A percentile compares a stretch with the other conserved stretches of the same genome.
Conservation (phyloP, 2,329 filamentous ascomycete species). For the Monilinia fructicola region DNA sequence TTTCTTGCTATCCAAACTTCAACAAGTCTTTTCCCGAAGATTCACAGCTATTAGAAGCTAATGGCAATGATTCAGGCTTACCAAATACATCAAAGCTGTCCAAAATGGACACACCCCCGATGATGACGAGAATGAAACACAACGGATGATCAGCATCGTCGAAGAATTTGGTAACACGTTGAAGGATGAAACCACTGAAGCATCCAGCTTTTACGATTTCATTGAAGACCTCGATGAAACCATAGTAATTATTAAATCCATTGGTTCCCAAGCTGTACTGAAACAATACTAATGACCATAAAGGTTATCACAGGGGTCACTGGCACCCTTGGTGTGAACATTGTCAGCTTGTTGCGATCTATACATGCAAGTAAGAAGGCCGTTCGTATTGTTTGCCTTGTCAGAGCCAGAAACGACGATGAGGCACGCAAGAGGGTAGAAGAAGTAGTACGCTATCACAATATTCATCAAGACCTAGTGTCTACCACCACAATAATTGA, state of each 20-base stretch:
- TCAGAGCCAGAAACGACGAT: conserved; percentile 48
- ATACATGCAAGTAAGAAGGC: conserved; percentile 43
- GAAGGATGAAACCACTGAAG: neutral
- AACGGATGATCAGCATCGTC: neutral
- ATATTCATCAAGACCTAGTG: neutral
- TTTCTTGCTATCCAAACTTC: neutral
- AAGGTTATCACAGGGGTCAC: conserved; percentile 51
- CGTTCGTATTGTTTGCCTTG: conserved; percentile 48
- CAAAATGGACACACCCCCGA: neutral
- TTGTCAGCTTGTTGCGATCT: conserved; percentile 45
- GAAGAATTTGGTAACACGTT: neutral
- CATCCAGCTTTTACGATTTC: neutral
- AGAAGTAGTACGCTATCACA: conserved; percentile 45
- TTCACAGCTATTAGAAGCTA: neutral
- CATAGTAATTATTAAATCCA: conserved; percentile 4
- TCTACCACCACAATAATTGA: conserved; percentile 23
- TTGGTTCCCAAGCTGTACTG: neutral
- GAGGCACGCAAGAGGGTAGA: conserved; percentile 48
- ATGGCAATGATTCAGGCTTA: neutral
- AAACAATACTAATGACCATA: conserved; percentile 13
- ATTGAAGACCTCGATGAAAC: neutral
- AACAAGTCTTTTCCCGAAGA: neutral
- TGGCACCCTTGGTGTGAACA: conserved; percentile 52
- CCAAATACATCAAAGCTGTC: conserved; percentile 17
- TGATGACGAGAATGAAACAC: conserved; percentile 7